These are phyloP conservation scores for Parafenestella ontariensis DNA, from an alignment of 2,329 filamentous ascomycete species.

Conservation along the genomic window DNA sequence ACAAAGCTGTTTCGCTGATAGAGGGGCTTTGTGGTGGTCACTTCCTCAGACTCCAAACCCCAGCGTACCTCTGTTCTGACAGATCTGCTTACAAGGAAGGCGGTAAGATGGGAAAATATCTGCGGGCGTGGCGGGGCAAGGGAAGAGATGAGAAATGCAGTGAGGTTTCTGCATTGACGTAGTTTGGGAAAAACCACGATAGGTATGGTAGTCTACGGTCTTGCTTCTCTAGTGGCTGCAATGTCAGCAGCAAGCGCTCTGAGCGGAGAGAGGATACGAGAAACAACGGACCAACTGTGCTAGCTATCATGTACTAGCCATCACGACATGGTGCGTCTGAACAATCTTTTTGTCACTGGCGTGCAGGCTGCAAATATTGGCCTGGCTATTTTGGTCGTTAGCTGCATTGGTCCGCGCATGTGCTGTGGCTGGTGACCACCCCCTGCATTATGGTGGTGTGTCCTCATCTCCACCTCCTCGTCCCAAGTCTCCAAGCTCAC, in stretches of 20 bases:
- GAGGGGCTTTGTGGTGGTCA: too few relatives aligned
- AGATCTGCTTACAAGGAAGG: too few relatives aligned
- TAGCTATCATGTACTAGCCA: too few relatives aligned
- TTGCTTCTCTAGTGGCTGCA: background rate
- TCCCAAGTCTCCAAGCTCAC: constrained; percentile 2
- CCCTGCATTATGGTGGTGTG: constrained; percentile 1
- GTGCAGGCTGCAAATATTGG: constrained; percentile 6
- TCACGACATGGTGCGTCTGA: constrained; percentile 12
- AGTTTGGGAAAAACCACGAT: too few relatives aligned
- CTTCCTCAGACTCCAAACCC: too few relatives aligned
- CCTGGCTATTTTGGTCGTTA: constrained; percentile 12
- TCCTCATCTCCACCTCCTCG: background rate
- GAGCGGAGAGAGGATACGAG: background rate
- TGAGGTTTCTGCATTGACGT: too few relatives aligned
- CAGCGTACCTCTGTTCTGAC: too few relatives aligned
- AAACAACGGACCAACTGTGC: background rate
- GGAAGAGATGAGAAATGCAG: too few relatives aligned
- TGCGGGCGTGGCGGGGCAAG: too few relatives aligned
- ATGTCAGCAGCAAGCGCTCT: background rate
- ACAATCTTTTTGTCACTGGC: constrained; percentile 4
- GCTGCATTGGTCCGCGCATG: constrained; percentile 4
- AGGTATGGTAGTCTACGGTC: too few relatives aligned
- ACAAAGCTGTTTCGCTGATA: too few relatives aligned
- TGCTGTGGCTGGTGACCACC: constrained; percentile 14
- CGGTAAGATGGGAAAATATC: too few relatives aligned